Percentiles rank a stretch among this genome's conserved stretches.
phyloP scores from a whole-genome alignment of 805 yeast genomes.

The Allodekkera sacchari region DNA sequence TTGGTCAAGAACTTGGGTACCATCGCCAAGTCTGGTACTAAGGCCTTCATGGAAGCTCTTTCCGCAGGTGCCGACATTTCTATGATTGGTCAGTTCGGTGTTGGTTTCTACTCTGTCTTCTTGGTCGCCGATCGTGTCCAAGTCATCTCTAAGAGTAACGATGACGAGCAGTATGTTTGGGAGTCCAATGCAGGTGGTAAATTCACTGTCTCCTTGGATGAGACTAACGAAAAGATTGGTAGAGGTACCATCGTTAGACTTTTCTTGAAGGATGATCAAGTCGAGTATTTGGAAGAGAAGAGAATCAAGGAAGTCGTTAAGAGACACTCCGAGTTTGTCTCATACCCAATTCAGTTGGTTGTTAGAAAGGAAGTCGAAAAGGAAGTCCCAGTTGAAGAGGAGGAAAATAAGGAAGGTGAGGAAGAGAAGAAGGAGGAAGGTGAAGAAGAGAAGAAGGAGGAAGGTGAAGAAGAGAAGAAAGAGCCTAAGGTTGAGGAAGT shows the following conservation, averaged over 20 bases:
- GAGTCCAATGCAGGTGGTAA: constrained; percentile 99
- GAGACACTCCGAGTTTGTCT: constrained; percentile 98
- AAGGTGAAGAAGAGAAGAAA: constrained; percentile 48
- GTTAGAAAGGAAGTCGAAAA: constrained; percentile 98
- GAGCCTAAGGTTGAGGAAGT: constrained; percentile 49
- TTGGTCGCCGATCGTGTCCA: constrained; percentile 98
- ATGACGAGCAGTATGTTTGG: constrained; percentile 99
- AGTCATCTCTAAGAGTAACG: constrained; percentile 97
- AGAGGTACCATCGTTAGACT: constrained; percentile 96
- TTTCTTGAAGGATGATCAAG: constrained; percentile 97
- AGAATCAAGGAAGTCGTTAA: constrained; percentile 98
- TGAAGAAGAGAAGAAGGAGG: constrained; percentile 41
- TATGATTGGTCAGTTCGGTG: constrained; percentile 99
- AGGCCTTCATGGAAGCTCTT: constrained; percentile 98
- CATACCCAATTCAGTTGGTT: constrained; percentile 97
- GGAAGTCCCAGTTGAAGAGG: constrained; percentile 85
- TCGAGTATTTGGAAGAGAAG: constrained; percentile 98
- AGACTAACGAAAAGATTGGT: constrained; percentile 71
- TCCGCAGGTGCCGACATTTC: constrained; percentile 99
- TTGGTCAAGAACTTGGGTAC: constrained; percentile 99
- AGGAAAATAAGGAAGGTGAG: constrained; percentile 38
- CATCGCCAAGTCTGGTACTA: constrained; percentile 99
- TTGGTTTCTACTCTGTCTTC: constrained; percentile 99
- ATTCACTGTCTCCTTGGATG: constrained; percentile 92
- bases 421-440: constrained; percentile 43